phyloP scores from a whole-genome alignment of 805 yeast species.

The Candida krabiensis region DNA sequence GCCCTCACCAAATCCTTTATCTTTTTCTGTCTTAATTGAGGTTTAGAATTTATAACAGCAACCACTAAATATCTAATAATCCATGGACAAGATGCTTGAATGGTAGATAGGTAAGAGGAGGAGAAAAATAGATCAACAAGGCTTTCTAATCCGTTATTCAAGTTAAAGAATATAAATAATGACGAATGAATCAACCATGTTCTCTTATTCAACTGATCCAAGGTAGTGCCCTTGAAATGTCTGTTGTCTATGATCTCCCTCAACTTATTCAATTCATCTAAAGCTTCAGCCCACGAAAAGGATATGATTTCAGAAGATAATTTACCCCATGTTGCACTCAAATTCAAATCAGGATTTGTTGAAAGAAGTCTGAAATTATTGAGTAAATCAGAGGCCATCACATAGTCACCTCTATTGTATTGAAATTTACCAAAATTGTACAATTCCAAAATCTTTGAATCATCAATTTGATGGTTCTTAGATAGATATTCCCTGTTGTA shows the following conservation, averaged over 20 bases:
- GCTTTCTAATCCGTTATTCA: constrained; percentile 50
- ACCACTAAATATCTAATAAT: constrained; percentile 62
- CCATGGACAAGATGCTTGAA: constrained; percentile 76
- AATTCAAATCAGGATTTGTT: constrained; percentile 46
- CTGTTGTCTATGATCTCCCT: constrained; percentile 61
- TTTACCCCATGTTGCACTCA: constrained; percentile 68
- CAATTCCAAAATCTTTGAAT: constrained; percentile 48
- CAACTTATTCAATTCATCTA: constrained; percentile 52
- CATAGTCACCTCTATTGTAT: constrained; percentile 63
- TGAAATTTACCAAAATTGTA: constrained; percentile 63
- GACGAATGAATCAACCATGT: constrained; percentile 73
- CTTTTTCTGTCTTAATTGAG: constrained; percentile 45
- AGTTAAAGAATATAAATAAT: constrained; percentile 59
- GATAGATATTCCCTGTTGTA: constrained; percentile 49
- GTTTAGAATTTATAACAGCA: constrained; percentile 47
- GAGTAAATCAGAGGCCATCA: constrained; percentile 56
- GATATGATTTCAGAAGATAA: constrained; percentile 60
- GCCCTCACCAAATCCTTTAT: constrained; percentile 58
- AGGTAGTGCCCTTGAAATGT: constrained; percentile 48
- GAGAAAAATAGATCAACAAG: constrained; percentile 58
- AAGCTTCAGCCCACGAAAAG: constrained; percentile 51
- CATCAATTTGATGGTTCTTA: constrained; percentile 44
- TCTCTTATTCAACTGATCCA: constrained; percentile 60
- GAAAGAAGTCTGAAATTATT: constrained; percentile 58
- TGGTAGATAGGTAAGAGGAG: constrained; percentile 60